A percentile compares a stretch with the other conserved stretches of the same genome.
These are phyloP conservation scores for Plasmodium blacklocki DNA, from an alignment of 169 alveolate genomes.

Conservation along the genomic window DNA sequence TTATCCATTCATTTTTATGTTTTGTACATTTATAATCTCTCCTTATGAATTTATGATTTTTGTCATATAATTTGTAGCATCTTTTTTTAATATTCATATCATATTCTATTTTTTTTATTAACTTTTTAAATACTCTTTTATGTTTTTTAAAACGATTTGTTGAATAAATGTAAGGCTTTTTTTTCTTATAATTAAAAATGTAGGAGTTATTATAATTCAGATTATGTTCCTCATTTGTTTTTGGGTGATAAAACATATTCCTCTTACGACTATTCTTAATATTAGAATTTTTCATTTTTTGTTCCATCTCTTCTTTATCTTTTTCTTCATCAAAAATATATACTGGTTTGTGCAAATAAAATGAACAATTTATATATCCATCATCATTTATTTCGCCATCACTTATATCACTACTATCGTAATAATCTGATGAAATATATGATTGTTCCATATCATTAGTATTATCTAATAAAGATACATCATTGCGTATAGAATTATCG, in stretches of 20 bases:
- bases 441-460: not conserved
- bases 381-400: slow-evolving; percentile 1
- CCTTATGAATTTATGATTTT: slow-evolving; percentile 34
- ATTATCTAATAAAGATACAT: not conserved
- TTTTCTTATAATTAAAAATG: not conserved
- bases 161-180: not conserved
- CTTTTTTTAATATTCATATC: slow-evolving; percentile 14
- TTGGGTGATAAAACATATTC: not conserved
- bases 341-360: slow-evolving; percentile 51
- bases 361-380: slow-evolving; percentile 28
- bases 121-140: slow-evolving; percentile 22
- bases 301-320: slow-evolving; percentile 12
- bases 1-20: slow-evolving; percentile 39
- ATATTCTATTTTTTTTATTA: slow-evolving; percentile 49
- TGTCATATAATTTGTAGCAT: slow-evolving; percentile 43
- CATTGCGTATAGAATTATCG: not conserved
- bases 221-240: not conserved
- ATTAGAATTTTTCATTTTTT: not conserved
- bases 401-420: slow-evolving; percentile 12
- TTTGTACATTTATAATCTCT: slow-evolving; percentile 58
- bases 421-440: slow-evolving; percentile 16
- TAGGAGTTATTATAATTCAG: too few species aligned
- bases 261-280: not conserved
- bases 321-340: slow-evolving; percentile 37
- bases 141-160: not conserved